Evolutionary conservation across 495 filamentous ascomycete species (phyloP), one percentile per base, ranked within the genome.

Genomic region (Penicillium desertorum): DNA sequence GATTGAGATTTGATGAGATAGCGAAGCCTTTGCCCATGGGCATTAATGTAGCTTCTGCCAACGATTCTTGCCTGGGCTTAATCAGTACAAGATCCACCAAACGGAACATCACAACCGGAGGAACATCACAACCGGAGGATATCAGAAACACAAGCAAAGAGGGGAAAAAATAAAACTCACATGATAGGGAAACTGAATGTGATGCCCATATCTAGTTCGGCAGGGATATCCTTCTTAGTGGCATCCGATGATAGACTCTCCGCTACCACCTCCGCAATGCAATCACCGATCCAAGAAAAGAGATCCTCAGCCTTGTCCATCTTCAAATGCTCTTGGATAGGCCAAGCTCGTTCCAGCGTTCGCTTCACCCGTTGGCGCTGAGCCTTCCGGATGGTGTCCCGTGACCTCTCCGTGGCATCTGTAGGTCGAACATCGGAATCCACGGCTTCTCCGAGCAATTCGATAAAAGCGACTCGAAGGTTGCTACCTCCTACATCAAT

Each of bases 1-100:
- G 82, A 60, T 93, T 84, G 23, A 90, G 76, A 41, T 88, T 81
- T 2, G 84, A 85, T 0, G 82, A 85, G 44, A 93, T 88, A 29
- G 87, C 85, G 60, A 93, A 95, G 22, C 90, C 90, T 73, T 95
- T 93, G 29, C 90, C 90, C 89, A 92, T 92, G 6, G 87, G 81
- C 87, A 91, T 91, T 39, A 95, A 71, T 5, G 85, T 88, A 10
- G 90, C 90, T 57, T 91, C 83, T 16, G 87, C 79, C 46, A 93
- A 76, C 22, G 87, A 86, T 54, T 81, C 80, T 79, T 95, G 90
- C 66, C 89, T 92, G 59, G 6, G 23, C 30, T 23, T 12, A 36
- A 59, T 71, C 48, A 71, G 55, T 44, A 54, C 2, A 45, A 23
- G 25, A 23, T 17, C 12, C 43, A 30, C 25, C n/a, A 47, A n/a